A percentile compares a stretch with the other conserved stretches of the same genome.
phyloP scores from a whole-genome alignment of 2,329 filamentous ascomycete species.

The Trichocomaceae sp. region DNA sequence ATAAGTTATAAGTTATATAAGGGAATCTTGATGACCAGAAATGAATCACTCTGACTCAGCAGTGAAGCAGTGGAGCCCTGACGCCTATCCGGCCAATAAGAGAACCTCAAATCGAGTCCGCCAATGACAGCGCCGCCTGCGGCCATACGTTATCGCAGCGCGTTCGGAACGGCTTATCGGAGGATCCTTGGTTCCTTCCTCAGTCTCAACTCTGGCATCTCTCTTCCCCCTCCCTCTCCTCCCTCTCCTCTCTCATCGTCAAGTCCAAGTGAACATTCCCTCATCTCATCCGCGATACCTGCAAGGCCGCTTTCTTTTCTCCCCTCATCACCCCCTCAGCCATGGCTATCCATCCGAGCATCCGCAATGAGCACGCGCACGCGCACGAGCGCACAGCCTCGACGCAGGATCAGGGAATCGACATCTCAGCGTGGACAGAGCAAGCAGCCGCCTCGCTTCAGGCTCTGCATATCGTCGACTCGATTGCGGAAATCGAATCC shows the following conservation, averaged over 20 bases:
- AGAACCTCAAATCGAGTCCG: neutral
- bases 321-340: constrained; percentile 1
- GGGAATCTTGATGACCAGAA: neutral
- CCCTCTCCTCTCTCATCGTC: neutral
- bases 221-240: neutral
- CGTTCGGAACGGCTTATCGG: constrained; percentile 6
- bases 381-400: constrained; percentile 20
- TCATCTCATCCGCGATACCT: neutral
- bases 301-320: neutral
- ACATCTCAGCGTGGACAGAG: constrained; percentile 63
- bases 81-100: constrained; percentile 1
- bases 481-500: constrained; percentile 23
- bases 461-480: constrained; percentile 26
- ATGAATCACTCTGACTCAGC: constrained; percentile 13
- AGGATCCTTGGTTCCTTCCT: neutral
- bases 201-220: neutral
- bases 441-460: constrained; percentile 36
- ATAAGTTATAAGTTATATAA: too few species aligned
- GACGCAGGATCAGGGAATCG: constrained; percentile 41
- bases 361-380: constrained; percentile 22
- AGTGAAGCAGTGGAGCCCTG: neutral
- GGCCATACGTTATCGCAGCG: constrained; percentile 4
- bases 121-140: constrained; percentile 1
- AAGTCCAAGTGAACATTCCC: neutral
- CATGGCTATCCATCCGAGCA: constrained; percentile 40